Evolutionary conservation across 2,329 filamentous ascomycete genomes (phyloP).

Genomic region (Ophiostoma populinum): DNA sequence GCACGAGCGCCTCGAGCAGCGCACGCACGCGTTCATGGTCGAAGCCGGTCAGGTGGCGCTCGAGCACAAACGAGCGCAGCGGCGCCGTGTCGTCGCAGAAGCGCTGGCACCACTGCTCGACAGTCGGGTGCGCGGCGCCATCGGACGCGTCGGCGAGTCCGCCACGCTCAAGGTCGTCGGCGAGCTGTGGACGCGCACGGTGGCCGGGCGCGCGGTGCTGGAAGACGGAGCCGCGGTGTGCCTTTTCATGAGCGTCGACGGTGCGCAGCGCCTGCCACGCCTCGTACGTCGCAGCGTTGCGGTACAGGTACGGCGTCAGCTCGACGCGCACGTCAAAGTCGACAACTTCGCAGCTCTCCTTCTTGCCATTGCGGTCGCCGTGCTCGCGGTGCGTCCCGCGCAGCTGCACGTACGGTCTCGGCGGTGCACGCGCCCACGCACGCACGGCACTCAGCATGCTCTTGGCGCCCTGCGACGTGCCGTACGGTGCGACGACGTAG

Average conservation of each 20-base stretch:
- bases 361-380: conserved; percentile 26
- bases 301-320: conserved; percentile 38
- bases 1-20: conserved; percentile 38
- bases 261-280: conserved; percentile 30
- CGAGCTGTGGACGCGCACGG: conserved; percentile 18
- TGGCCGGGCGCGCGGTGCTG: conserved; percentile 24
- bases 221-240: conserved; percentile 46
- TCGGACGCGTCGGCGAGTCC: conserved; percentile 3
- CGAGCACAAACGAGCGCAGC: conserved; percentile 38
- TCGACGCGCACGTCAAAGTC: conserved; percentile 45
- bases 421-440: conserved; percentile 27
- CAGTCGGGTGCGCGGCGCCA: conserved; percentile 5
- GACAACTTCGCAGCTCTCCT: conserved; percentile 27
- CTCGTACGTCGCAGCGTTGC: conserved; percentile 21
- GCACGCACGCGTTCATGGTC: conserved; percentile 35
- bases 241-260: conserved; percentile 40
- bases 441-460: conserved; percentile 3
- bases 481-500: neutral
- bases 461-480: neutral
- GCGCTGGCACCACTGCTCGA: conserved; percentile 49
- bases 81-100: conserved; percentile 42
- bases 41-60: conserved; percentile 39
- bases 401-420: conserved; percentile 34
- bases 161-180: conserved; percentile 8
- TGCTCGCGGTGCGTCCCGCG: conserved; percentile 34